Evolutionary conservation across 2,329 filamentous ascomycete genomes (phyloP).

Genomic region (Hypoxylon rubiginosum): DNA sequence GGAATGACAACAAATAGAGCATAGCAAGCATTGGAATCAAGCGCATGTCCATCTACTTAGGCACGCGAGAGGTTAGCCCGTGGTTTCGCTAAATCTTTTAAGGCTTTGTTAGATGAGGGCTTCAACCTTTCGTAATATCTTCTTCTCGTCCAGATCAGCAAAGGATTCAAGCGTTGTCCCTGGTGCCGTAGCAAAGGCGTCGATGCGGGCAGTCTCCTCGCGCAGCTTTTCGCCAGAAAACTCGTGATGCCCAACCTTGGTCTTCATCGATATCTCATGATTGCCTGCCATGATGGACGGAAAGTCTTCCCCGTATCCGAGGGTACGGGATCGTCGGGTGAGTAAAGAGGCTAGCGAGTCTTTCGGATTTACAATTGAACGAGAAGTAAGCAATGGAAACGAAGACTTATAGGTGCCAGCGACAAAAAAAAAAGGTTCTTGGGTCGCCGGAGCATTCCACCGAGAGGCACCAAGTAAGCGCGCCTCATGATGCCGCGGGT

Average conservation of each 20-base stretch:
- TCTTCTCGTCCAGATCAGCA: constrained; percentile 67
- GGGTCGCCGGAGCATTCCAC: constrained; percentile 31
- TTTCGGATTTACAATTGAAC: not conserved
- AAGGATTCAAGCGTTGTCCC: constrained; percentile 48
- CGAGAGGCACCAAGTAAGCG: constrained; percentile 28
- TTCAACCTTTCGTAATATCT: constrained; percentile 68
- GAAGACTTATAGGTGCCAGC: constrained; percentile 25
- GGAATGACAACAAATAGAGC: constrained; percentile 77
- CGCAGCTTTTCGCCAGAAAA: constrained; percentile 16
- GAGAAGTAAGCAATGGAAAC: constrained; percentile 1
- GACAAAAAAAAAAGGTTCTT: constrained; percentile 12
- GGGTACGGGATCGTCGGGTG: constrained; percentile 4
- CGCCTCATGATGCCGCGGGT: constrained; percentile 15
- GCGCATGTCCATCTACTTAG: constrained; percentile 62
- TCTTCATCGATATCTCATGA: constrained; percentile 41
- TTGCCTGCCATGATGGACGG: constrained; percentile 37
- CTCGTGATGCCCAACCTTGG: constrained; percentile 34
- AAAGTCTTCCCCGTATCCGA: constrained; percentile 1
- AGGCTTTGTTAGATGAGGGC: constrained; percentile 5
- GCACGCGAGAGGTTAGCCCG: constrained; percentile 22
- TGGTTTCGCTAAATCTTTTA: not conserved
- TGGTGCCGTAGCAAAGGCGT: constrained; percentile 41
- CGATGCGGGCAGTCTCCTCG: constrained; percentile 41
- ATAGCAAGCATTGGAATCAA: constrained; percentile 74
- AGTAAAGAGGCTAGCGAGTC: not conserved